Conservation (phyloP, 305 asterid genomes). For the Fraxinus baroniana region DNA sequence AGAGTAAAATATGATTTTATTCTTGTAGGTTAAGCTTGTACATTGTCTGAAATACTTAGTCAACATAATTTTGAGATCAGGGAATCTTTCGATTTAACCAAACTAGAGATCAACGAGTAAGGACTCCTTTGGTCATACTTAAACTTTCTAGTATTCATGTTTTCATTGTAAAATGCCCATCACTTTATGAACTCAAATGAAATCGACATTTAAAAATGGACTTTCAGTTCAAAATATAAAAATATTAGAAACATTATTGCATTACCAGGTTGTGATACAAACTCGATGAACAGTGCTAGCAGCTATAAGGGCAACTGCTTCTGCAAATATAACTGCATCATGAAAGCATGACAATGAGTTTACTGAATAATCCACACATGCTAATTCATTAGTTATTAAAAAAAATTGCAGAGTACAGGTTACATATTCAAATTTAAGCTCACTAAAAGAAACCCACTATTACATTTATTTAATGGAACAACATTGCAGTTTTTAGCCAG, state of each 20-base stretch:
- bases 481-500: constrained; percentile 2
- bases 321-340: constrained; percentile 75
- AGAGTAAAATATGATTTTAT: not conserved
- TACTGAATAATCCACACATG: constrained; percentile 3
- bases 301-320: constrained; percentile 76
- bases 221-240: not conserved
- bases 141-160: not conserved
- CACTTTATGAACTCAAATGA: not conserved
- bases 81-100: not conserved
- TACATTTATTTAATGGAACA: not conserved
- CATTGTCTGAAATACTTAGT: not conserved
- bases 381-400: not conserved
- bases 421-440: not conserved
- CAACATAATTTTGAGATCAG: not conserved
- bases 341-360: constrained; percentile 17
- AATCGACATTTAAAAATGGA: not conserved
- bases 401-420: not conserved
- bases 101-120: not conserved
- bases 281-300: constrained; percentile 93
- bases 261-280: constrained; percentile 93
- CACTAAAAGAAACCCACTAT: not conserved
- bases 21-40: not conserved
- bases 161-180: not conserved
- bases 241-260: constrained; percentile 6
- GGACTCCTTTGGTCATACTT: not conserved